Base-by-base conservation (phyloP, 306 rosid species). In the Quercus robur region DNA sequence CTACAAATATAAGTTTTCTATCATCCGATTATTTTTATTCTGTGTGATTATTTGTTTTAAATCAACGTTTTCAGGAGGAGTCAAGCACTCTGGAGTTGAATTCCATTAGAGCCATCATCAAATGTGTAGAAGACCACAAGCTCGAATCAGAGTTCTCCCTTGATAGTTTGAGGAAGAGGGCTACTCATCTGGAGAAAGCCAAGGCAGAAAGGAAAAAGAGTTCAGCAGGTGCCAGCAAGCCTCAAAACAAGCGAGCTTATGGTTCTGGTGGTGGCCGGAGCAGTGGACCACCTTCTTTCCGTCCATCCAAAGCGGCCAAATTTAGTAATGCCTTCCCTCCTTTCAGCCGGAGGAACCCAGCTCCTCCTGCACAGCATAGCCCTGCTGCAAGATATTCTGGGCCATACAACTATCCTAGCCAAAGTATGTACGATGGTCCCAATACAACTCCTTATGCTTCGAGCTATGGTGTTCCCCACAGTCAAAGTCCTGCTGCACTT, bases 51-150 rank as follows among this genome's bases (percentile, higher is more conserved):
- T 56, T 75, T 78, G 82, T 80, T 59, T 14, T 31, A 68, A 52
- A 59, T 79, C 78, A 28, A 58, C 80, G 74, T 49, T 79, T 86
- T 49, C 87, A 93, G 97, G 96, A 93, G 62, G 92, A 89, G 63
- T 85, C 94, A 0, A 88, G 56, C 83, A 85, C 86, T 75, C 57
- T 78, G 74, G 97, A 93, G 83, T 81, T 91, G 80, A 85, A 85
- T 83, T 89, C 90, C 58, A 77, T 89, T 13, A 91, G 70, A 88
- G 87, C 93, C 76, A 77, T 87, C 38, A 86, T 93, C 82, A 93
- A 84, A 88, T 93, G 97, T 63, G 92, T 91, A 66, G 97, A 93
- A 83, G 97, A 93, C 87, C 91, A 86, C 91, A 93, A 93, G 77
- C 90, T 93, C 33, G 94, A 93, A 81, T 86, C 92, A 35, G 94